phyloP scores from a whole-genome alignment of 2,329 filamentous ascomycete species.

The Fusarium sp. region DNA sequence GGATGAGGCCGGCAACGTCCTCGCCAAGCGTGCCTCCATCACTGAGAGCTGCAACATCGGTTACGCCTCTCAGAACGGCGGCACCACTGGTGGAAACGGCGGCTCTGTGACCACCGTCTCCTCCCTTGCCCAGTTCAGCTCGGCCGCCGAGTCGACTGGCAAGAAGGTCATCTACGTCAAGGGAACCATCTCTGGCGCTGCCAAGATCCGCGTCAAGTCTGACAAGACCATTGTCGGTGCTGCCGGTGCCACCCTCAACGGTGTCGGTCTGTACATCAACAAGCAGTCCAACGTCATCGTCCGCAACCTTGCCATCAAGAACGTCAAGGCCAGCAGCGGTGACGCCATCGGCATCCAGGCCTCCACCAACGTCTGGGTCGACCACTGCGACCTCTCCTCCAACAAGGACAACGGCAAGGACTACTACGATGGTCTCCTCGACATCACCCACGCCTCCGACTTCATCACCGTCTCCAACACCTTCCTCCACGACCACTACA shows the following conservation, averaged over 20 bases:
- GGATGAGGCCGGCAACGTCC: conserved; percentile 37
- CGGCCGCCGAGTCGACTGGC: conserved; percentile 57
- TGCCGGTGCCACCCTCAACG: conserved; percentile 51
- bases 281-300: conserved; percentile 68
- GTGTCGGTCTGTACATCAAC: conserved; percentile 64
- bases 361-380: conserved; percentile 72
- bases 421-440: conserved; percentile 75
- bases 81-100: conserved; percentile 62
- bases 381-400: conserved; percentile 73
- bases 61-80: conserved; percentile 48
- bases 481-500: conserved; percentile 57
- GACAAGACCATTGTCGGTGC: conserved; percentile 60
- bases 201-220: conserved; percentile 54
- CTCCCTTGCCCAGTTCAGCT: conserved; percentile 57
- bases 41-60: conserved; percentile 50
- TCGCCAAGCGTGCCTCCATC: conserved; percentile 50
- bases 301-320: conserved; percentile 69
- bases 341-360: conserved; percentile 70
- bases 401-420: conserved; percentile 72
- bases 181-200: conserved; percentile 53
- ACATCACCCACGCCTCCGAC: conserved; percentile 71
- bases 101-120: conserved; percentile 58
- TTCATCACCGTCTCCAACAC: conserved; percentile 62
- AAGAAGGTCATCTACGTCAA: conserved; percentile 55
- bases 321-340: conserved; percentile 64